A percentile compares a stretch with the other conserved stretches of the same genome.
These are phyloP conservation scores for Heliosperma pusillum DNA, from an alignment of 148 eudicot genomes.

Conservation along the genomic window DNA sequence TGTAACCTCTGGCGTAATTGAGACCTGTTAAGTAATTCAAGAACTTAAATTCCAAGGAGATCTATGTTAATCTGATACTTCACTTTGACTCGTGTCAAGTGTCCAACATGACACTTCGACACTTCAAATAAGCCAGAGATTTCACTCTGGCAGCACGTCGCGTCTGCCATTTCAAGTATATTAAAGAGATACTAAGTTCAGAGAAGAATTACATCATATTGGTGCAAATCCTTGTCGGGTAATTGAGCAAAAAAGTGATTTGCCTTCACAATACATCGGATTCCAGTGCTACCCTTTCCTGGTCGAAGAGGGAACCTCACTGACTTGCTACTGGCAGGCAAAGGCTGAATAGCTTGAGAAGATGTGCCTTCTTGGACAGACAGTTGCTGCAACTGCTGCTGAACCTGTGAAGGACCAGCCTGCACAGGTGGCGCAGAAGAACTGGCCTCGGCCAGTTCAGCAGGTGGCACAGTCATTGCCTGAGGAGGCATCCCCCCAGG, in stretches of 20 bases:
- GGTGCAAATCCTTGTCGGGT: conserved; percentile 94
- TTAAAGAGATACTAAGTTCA: not conserved
- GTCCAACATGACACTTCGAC: not conserved
- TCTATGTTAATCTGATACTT: too few species aligned
- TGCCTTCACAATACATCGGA: conserved; percentile 74
- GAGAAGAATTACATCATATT: conserved; percentile 63
- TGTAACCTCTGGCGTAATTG: conserved; percentile 75
- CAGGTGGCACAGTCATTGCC: conserved; percentile 36
- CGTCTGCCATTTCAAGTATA: not conserved
- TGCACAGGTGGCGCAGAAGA: conserved; percentile 36
- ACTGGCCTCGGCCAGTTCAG: conserved; percentile 42
- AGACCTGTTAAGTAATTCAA: conserved; percentile 42
- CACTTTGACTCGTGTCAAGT: not conserved
- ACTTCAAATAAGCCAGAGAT: not conserved
- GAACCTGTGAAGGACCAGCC: conserved; percentile 35
- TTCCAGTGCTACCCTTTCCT: conserved; percentile 78
- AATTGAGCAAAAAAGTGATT: conserved; percentile 91
- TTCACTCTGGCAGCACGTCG: too few species aligned
- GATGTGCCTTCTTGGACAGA: conserved; percentile 44
- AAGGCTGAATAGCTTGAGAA: conserved; percentile 59
- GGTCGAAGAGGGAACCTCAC: conserved; percentile 84
- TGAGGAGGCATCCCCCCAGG: conserved; percentile 51
- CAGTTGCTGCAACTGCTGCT: conserved; percentile 48
- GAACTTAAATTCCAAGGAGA: not conserved
- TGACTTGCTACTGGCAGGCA: conserved; percentile 71